These are phyloP conservation scores for Solanum bulbocastanum DNA, from an alignment of 257 asterid genomes.

Conservation along the genomic window DNA sequence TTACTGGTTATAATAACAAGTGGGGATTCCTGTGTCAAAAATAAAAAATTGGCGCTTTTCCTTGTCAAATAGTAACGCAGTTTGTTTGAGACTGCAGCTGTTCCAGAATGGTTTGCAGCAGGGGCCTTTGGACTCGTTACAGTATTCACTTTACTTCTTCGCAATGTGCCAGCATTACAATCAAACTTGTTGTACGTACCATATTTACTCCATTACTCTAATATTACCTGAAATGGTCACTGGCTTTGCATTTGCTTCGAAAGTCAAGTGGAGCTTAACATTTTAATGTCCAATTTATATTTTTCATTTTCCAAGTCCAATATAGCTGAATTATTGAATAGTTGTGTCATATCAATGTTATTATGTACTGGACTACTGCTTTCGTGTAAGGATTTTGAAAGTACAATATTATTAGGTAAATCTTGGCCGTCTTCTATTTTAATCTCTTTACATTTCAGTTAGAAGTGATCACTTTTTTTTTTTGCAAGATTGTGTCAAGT, in stretches of 20 bases:
- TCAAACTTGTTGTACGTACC: constrained; percentile 61
- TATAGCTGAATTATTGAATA: not conserved
- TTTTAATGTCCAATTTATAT: not conserved
- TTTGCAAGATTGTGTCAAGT: not conserved
- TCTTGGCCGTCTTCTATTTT: not conserved
- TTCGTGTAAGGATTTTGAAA: not conserved
- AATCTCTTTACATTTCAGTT: not conserved
- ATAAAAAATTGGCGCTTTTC: not conserved
- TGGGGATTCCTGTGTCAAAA: not conserved
- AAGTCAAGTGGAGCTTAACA: not conserved
- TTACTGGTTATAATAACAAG: not conserved
- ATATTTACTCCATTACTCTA: not conserved
- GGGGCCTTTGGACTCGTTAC: constrained; percentile 93
- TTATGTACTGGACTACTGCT: not conserved
- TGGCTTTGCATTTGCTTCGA: not conserved
- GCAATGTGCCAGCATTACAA: constrained; percentile 84
- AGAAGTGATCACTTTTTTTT: not conserved
- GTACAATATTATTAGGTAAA: not conserved
- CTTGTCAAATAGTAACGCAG: not conserved
- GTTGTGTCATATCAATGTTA: not conserved
- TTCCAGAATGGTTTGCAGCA: constrained; percentile 98
- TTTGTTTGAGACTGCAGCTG: constrained; percentile 51
- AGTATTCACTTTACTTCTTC: constrained; percentile 74
- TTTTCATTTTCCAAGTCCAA: not conserved
- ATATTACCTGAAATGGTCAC: not conserved